Percentiles rank a stretch among this genome's conserved stretches.
Conservation (phyloP, 768 basidiomycete genomes). For the Russula sp. region DNA sequence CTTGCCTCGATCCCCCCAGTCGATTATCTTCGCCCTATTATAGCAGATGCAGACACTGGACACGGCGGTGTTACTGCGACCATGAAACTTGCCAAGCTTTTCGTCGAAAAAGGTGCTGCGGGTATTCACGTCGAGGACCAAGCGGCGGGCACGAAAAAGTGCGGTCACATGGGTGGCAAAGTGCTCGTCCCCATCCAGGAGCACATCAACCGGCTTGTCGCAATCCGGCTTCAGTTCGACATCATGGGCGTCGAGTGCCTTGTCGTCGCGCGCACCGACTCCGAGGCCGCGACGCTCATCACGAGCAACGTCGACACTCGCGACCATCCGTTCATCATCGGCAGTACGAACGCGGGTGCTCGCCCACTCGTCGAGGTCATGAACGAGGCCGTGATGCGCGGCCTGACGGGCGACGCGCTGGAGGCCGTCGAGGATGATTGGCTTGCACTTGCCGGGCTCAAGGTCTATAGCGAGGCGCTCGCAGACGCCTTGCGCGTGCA, state of each 20-base stretch:
- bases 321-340: constrained; percentile 97
- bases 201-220: constrained; percentile 96
- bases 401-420: constrained; percentile 70
- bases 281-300: constrained; percentile 95
- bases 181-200: constrained; percentile 96
- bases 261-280: constrained; percentile 89
- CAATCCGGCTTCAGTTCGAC: constrained; percentile 95
- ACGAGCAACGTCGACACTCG: constrained; percentile 94
- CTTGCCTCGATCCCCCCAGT: constrained; percentile 61
- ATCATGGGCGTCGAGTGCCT: constrained; percentile 98
- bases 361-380: constrained; percentile 71
- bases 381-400: constrained; percentile 74
- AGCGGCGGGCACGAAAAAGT: constrained; percentile 95
- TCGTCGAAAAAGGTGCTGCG: constrained; percentile 96
- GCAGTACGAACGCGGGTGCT: constrained; percentile 69
- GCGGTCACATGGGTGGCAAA: constrained; percentile 91
- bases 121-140: constrained; percentile 99
- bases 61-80: constrained; percentile 97
- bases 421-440: constrained; percentile 88
- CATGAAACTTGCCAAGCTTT: constrained; percentile 98
- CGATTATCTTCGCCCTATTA: constrained; percentile 89
- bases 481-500: constrained; percentile 59
- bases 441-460: constrained; percentile 68
- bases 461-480: constrained; percentile 69
- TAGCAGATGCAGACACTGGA: constrained; percentile 97